Percentiles rank a stretch among this genome's conserved stretches.
Conservation (phyloP, 129 eudicot species). For the Gnaphalium uliginosum region DNA sequence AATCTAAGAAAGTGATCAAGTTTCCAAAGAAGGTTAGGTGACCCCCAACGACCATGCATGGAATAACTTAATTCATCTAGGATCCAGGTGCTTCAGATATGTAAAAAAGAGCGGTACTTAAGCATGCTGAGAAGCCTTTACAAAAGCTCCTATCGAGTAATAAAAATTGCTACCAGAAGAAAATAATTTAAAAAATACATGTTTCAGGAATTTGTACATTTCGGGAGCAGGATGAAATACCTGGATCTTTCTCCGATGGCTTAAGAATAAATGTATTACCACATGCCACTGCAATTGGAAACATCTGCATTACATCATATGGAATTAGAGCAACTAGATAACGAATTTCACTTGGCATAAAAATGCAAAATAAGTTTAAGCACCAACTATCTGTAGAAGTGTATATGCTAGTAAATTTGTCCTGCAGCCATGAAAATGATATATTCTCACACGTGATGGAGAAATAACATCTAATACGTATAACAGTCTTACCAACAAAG, state of each 20-base stretch:
- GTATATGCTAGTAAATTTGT: slow-evolving; percentile 8
- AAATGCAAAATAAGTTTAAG: slow-evolving; percentile 4
- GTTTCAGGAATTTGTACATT: not conserved
- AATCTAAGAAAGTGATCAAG: not conserved
- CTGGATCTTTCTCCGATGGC: slow-evolving; percentile 87
- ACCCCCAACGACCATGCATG: slow-evolving; percentile 6
- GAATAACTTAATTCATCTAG: not conserved
- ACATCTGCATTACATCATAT: slow-evolving; percentile 62
- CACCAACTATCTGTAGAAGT: not conserved
- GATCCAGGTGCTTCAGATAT: slow-evolving; percentile 12
- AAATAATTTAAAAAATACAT: not conserved
- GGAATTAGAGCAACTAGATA: slow-evolving; percentile 16
- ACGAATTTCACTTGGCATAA: slow-evolving; percentile 5
- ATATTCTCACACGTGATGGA: not conserved
- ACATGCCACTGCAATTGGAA: slow-evolving; percentile 90
- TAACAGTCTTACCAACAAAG: slow-evolving; percentile 68
- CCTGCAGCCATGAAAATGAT: not conserved
- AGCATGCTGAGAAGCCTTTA: not conserved
- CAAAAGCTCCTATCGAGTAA: not conserved
- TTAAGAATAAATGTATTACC: slow-evolving; percentile 75
- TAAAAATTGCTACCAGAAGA: slow-evolving; percentile 10
- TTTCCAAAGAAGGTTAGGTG: not conserved
- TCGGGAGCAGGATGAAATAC: slow-evolving; percentile 30
- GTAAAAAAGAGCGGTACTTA: not conserved
- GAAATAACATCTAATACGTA: not conserved